These are phyloP conservation scores for Leccinum fallax DNA, from an alignment of 1,284 basidiomycete species.

Conservation along the genomic window DNA sequence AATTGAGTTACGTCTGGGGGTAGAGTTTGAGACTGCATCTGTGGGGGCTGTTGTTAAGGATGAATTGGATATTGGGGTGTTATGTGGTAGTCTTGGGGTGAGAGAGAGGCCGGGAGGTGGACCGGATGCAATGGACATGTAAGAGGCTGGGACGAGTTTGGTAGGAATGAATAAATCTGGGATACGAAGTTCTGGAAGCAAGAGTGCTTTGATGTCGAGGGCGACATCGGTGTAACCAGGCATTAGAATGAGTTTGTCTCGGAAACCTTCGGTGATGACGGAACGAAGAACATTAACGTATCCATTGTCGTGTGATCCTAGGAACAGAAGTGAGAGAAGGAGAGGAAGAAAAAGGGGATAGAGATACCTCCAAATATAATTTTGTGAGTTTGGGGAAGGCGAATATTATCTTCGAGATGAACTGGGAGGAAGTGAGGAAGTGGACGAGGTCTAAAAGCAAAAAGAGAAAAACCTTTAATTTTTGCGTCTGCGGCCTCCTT, in stretches of 20 bases:
- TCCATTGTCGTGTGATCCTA: constrained; percentile 75
- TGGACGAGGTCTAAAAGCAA: background rate
- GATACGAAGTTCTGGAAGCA: constrained; percentile 55
- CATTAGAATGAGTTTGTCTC: constrained; percentile 67
- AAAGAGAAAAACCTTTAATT: constrained; percentile 56
- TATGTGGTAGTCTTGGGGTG: constrained; percentile 16
- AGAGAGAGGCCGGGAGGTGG: constrained; percentile 32
- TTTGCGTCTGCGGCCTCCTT: constrained; percentile 77
- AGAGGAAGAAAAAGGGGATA: constrained; percentile 3
- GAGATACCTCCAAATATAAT: constrained; percentile 61
- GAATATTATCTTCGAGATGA: constrained; percentile 61
- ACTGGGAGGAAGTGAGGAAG: constrained; percentile 39
- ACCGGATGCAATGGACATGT: constrained; percentile 26
- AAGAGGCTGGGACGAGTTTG: constrained; percentile 43
- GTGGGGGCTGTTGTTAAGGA: constrained; percentile 6
- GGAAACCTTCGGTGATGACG: constrained; percentile 63
- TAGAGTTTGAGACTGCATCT: constrained; percentile 19
- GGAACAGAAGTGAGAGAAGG: constrained; percentile 3
- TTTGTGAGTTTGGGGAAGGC: constrained; percentile 60
- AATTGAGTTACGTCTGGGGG: constrained; percentile 30
- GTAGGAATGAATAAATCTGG: constrained; percentile 64
- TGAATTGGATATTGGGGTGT: constrained; percentile 20
- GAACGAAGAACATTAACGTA: constrained; percentile 66
- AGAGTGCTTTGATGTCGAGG: constrained; percentile 55
- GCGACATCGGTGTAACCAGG: constrained; percentile 66